These are phyloP conservation scores for Nicotiana knightiana DNA, from an alignment of 257 asterid species.

Conservation along the genomic window DNA sequence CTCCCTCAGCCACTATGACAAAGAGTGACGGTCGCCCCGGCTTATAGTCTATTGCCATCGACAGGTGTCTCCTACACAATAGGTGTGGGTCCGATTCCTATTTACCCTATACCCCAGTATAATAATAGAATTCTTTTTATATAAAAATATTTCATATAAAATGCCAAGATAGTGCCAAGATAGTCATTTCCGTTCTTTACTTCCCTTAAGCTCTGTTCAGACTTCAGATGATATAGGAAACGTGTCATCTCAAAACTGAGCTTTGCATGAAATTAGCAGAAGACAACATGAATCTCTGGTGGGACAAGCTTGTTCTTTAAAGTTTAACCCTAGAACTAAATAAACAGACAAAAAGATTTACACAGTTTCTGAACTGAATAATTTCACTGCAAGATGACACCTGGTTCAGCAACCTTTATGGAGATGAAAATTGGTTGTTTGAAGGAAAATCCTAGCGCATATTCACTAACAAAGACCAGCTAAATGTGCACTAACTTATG, in stretches of 20 bases:
- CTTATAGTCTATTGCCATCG: too few species aligned
- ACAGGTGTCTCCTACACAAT: too few species aligned
- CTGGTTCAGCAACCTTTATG: background rate
- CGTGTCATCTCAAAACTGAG: background rate
- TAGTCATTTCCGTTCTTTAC: background rate
- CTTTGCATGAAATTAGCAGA: background rate
- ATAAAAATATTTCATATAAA: too few species aligned
- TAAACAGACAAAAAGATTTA: background rate
- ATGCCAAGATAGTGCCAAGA: background rate
- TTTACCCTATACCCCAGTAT: too few species aligned
- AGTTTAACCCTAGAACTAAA: background rate
- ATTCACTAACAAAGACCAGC: background rate
- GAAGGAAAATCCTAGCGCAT: background rate
- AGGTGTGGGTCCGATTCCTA: too few species aligned
- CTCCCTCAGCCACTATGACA: too few species aligned
- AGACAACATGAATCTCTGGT: background rate
- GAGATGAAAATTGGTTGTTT: background rate
- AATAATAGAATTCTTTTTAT: too few species aligned
- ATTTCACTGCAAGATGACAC: background rate
- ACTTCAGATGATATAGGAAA: background rate
- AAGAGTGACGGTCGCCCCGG: too few species aligned
- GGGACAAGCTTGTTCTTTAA: background rate
- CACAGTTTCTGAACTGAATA: background rate
- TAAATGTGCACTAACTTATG: background rate
- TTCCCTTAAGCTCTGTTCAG: background rate